Conservation (phyloP, 2,329 filamentous ascomycete species). For the Ceratocystis albifundus region DNA sequence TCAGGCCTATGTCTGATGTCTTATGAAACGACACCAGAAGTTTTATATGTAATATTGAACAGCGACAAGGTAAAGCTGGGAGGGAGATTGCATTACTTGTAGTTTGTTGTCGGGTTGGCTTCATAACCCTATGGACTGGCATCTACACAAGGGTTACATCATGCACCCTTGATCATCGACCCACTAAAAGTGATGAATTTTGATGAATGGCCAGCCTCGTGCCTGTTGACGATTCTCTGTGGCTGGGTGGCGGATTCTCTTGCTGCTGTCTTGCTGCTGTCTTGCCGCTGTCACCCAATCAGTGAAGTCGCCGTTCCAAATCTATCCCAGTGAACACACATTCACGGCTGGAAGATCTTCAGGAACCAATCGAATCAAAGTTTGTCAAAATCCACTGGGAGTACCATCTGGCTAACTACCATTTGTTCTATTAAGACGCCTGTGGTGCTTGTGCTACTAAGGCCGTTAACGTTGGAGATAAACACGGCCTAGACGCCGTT, state of each 20-base stretch:
- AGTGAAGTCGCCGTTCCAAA: background rate
- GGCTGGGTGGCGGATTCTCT: no score
- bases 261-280: no score
- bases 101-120: no score
- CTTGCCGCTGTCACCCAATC: background rate
- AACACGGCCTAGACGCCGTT: background rate
- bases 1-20: slow-evolving; percentile 12
- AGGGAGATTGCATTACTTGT: background rate
- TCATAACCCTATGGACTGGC: no score
- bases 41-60: background rate
- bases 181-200: no score
- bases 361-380: background rate
- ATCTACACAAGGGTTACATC: background rate
- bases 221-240: no score
- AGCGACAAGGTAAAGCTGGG: background rate
- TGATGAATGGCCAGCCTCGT: no score
- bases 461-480: background rate
- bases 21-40: slow-evolving; percentile 1
- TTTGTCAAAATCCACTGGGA: background rate
- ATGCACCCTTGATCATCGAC: no score
- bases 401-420: background rate
- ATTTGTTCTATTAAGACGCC: background rate
- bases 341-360: background rate
- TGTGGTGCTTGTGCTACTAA: slow-evolving; percentile 2
- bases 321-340: background rate